Base-by-base conservation (phyloP, 805 yeast genomes). In the Yarrowia alimentaria region DNA sequence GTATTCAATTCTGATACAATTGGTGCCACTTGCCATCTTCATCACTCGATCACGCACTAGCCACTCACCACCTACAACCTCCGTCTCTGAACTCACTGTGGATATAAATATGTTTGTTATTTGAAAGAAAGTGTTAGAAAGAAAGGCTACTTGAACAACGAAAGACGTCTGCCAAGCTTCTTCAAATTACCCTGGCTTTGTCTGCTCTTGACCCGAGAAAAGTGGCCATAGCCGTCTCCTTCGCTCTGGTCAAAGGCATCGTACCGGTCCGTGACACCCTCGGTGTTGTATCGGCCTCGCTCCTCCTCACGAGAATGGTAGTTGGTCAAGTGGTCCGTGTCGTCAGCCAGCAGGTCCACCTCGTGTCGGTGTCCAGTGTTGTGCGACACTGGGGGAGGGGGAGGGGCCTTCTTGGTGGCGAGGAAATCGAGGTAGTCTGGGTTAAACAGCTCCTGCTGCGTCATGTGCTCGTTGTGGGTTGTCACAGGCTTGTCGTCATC, bases 371-470 rank as follows among this genome's bases (percentile, higher is more conserved):
- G n/a, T n/a, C n/a, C n/a, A n/a, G 24, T 9, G 9, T 9, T 21
- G 18, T 21, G 28, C 2, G 40, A 21, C 8, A 35, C 29, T 7
- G 47, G 33, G 9, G 47, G 47, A 13, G 47, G 47, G 6, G 47
- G 47, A 10, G 47, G 47, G 1, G 47, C 33, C 33, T 40, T 40
- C 11, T 40, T 40, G 10, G 47, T 40, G 18, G 47, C 47, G 25
- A 40, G 14, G 25, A 26, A 40, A 16, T 40, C 47, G 6, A 40
- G 33, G 11, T 40, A 40, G 3, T 11, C 13, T 5, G 47, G 47
- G 22, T 40, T 33, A 19, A 40, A 40, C 26, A 40, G 47, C 25
- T 40, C 47, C 33, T 40, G 47, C 11, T 40, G 47, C 24, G 33
- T 40, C 47, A 40, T 40, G 19, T 40, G 47, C 13, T 26, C 45